Evolutionary conservation across 2,329 filamentous ascomycete genomes (phyloP).

Genomic region (Aspergillus ochraceoroseus): DNA sequence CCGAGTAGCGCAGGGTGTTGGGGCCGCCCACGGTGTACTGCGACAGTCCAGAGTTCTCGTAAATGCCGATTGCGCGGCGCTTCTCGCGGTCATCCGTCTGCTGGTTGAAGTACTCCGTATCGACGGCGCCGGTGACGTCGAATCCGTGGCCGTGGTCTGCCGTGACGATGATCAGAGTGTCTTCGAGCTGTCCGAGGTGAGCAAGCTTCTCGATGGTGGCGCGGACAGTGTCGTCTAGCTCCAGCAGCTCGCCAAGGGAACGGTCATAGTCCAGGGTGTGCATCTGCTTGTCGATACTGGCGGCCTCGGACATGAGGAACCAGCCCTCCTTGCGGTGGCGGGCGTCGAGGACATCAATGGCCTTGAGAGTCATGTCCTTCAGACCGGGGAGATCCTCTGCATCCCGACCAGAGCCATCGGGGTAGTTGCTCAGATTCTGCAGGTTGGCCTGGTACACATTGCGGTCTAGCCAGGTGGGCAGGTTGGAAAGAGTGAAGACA

Average conservation of each 20-base stretch:
- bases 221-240: conserved; percentile 76
- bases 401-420: conserved; percentile 58
- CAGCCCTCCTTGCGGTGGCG: conserved; percentile 65
- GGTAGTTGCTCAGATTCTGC: conserved; percentile 60
- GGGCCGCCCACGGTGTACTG: conserved; percentile 65
- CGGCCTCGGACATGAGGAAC: conserved; percentile 84
- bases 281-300: conserved; percentile 87
- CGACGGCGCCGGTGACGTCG: conserved; percentile 76
- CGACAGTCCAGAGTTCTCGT: conserved; percentile 66
- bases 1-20: conserved; percentile 59
- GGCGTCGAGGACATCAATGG: conserved; percentile 69
- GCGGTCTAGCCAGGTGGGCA: conserved; percentile 81
- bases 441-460: conserved; percentile 74
- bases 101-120: conserved; percentile 68
- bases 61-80: conserved; percentile 68
- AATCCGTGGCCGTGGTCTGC: conserved; percentile 90
- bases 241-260: conserved; percentile 75
- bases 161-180: conserved; percentile 74
- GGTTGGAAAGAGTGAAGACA: conserved; percentile 68
- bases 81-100: conserved; percentile 65
- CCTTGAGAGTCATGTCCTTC: conserved; percentile 86
- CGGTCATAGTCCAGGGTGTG: conserved; percentile 80
- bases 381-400: conserved; percentile 74
- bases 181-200: conserved; percentile 60
- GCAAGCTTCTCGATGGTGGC: conserved; percentile 68